Evolutionary conservation across 257 asterid species (phyloP), one percentile per base, ranked within the genome.

Genomic region (Fraxinus quadrangulata): DNA sequence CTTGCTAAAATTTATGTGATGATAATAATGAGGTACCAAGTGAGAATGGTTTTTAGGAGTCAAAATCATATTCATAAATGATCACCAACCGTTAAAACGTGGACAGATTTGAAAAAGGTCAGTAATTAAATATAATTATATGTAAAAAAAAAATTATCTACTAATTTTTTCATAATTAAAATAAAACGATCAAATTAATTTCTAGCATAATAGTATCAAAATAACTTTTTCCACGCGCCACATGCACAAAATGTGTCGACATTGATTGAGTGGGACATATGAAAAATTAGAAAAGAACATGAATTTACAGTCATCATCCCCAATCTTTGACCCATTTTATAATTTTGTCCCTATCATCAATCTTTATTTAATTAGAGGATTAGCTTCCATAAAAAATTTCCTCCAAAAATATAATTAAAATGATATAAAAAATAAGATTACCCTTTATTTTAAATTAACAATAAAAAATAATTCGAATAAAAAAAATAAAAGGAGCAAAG

Each of bases 31-130:
- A 70, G 82, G 49, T 40, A 11, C 5, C n/a, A 67, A 17, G 11
- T 0, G 12, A 31, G 33, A 56, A 59, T 59, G 28, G 66, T 5
- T 51, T 70, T 67, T 0, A 0, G 5, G 66, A 12, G 65, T 54
- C n/a, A n/a, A 42, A 23, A 68, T 30, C 5, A 80, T 65, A 77
- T 65, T 54, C 59, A 13, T 59, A 45, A 19, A 31, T 67, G 40
- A 81, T 78, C 75, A n/a, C 17, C 28, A 31, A n/a, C 28, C 67
- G 31, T 19, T 70, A 21, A 47, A 69, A 56, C 23, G 70, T 31
- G 80, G 69, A 73, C 61, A 79, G 9, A 47, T 77, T n/a, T 19
- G 10, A 54, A 54, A 37, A 11, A 13, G 49, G 16, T 40, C 49
- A 40, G 16, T 40, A 40, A 59, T 19, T 21, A 59, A 6, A 59